Conservation (phyloP, 495 filamentous ascomycete genomes). For the Xylaria curta region DNA sequence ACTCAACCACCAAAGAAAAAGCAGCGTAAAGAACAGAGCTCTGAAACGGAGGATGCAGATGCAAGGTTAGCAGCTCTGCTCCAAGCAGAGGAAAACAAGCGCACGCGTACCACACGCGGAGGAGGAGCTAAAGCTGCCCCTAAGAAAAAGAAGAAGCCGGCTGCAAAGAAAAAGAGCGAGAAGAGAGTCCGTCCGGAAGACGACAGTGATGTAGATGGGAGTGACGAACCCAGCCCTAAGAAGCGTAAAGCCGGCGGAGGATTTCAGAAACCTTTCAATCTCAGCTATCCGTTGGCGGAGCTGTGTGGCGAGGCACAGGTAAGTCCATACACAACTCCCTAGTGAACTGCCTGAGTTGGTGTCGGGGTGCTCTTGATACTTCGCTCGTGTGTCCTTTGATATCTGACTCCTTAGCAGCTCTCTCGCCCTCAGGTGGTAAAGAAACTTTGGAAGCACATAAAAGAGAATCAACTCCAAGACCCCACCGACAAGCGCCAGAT, state of each 20-base stretch:
- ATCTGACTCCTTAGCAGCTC: conserved; percentile 58
- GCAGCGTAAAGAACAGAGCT: conserved; percentile 61
- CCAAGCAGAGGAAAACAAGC: conserved; percentile 88
- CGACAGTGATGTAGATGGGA: conserved; percentile 75
- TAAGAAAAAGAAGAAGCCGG: conserved; percentile 59
- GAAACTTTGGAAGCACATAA: conserved; percentile 93
- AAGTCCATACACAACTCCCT: conserved; percentile 28
- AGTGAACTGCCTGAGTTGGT: background rate
- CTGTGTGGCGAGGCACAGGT: conserved; percentile 68
- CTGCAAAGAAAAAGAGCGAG: conserved; percentile 78
- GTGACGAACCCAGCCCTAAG: conserved; percentile 56
- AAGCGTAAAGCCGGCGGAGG: conserved; percentile 60
- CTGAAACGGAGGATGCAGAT: conserved; percentile 70
- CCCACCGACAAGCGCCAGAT: conserved; percentile 91
- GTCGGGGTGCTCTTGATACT: background rate
- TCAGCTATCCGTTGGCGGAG: conserved; percentile 54
- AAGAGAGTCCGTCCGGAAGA: conserved; percentile 79
- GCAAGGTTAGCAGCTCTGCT: conserved; percentile 83
- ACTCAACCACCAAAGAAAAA: conserved; percentile 59
- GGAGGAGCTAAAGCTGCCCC: conserved; percentile 57
- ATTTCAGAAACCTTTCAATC: conserved; percentile 60
- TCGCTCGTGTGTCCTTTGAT: background rate
- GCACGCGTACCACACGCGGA: conserved; percentile 71
- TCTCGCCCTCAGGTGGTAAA: conserved; percentile 95
- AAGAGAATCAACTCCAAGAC: conserved; percentile 84